These are phyloP conservation scores for Lachnellula subtilissima DNA, from an alignment of 2,329 filamentous ascomycete species.

Conservation along the genomic window DNA sequence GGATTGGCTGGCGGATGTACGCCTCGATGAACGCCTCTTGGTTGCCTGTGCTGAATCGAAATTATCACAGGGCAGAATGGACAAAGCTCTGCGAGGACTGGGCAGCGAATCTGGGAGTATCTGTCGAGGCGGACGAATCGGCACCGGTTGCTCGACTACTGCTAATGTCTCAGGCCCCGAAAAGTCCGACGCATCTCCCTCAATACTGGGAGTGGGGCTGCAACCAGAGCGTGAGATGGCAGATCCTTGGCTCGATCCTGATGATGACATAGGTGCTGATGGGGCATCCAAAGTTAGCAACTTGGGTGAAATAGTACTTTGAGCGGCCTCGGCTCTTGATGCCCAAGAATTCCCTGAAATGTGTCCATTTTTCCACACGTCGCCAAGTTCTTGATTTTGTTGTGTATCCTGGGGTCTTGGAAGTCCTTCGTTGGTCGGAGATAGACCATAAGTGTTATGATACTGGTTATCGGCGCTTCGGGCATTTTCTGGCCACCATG, in stretches of 20 bases:
- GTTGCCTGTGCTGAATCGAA: constrained; percentile 1
- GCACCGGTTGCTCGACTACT: constrained; percentile 8
- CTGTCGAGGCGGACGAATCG: constrained; percentile 12
- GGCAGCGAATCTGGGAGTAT: constrained; percentile 17
- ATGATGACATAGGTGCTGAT: constrained; percentile 12
- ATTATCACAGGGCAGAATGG: constrained; percentile 8
- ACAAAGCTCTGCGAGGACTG: constrained; percentile 1
- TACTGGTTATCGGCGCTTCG: constrained; percentile 2
- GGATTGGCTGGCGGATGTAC: background rate
- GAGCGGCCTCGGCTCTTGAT: constrained; percentile 3
- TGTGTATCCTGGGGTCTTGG: background rate
- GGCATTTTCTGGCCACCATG: constrained; percentile 13
- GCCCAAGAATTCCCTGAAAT: constrained; percentile 9
- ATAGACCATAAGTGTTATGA: constrained; percentile 6
- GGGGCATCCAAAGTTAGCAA: constrained; percentile 18
- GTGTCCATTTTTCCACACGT: constrained; percentile 10
- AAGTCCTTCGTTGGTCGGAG: constrained; percentile 10
- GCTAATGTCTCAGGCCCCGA: constrained; percentile 5
- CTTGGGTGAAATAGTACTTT: constrained; percentile 25
- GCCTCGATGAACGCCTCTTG: constrained; percentile 9
- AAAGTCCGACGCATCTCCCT: constrained; percentile 9
- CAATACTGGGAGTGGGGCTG: constrained; percentile 4
- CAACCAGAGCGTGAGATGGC: constrained; percentile 13
- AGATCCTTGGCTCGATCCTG: constrained; percentile 17
- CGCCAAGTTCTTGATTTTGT: constrained; percentile 3